A percentile compares a stretch with the other conserved stretches of the same genome.
These are phyloP conservation scores for Solanum lycopersicoides DNA, from an alignment of 257 asterid species.

Conservation along the genomic window DNA sequence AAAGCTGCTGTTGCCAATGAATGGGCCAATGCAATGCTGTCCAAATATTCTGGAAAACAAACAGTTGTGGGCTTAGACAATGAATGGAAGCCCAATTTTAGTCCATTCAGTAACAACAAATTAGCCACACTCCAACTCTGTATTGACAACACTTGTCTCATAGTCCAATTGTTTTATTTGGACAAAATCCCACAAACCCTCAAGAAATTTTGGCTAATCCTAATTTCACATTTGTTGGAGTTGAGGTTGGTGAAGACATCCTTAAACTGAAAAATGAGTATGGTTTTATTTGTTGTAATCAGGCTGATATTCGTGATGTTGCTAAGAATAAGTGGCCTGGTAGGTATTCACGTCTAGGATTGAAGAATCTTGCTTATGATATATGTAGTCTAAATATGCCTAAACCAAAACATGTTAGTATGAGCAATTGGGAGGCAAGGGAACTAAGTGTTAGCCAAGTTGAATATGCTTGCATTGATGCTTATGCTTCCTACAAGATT, in stretches of 20 bases:
- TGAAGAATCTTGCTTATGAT: conserved; percentile 50
- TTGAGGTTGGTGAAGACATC: conserved; percentile 46
- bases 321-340: conserved; percentile 45
- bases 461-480: conserved; percentile 71
- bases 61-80: conserved; percentile 47
- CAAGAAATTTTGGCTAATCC: conserved; percentile 29
- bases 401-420: conserved; percentile 44
- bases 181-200: conserved; percentile 36
- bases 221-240: conserved; percentile 48
- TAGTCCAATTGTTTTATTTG: conserved; percentile 58
- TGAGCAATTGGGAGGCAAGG: conserved; percentile 68
- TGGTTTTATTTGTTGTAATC: conserved; percentile 30
- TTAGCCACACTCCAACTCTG: conserved; percentile 70
- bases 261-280: conserved; percentile 38
- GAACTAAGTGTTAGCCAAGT: conserved; percentile 28
- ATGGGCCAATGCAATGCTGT: conserved; percentile 31
- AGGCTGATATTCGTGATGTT: conserved; percentile 19
- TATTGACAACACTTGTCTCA: conserved; percentile 29
- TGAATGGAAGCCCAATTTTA: conserved; percentile 54
- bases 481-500: conserved; percentile 66
- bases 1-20: conserved; percentile 18
- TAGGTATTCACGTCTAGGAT: conserved; percentile 37
- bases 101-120: conserved; percentile 31
- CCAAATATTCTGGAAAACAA: conserved; percentile 15
- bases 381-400: conserved; percentile 34